Conservation (phyloP, 1,284 basidiomycete genomes). For the Lignosus rhinocerotis region DNA sequence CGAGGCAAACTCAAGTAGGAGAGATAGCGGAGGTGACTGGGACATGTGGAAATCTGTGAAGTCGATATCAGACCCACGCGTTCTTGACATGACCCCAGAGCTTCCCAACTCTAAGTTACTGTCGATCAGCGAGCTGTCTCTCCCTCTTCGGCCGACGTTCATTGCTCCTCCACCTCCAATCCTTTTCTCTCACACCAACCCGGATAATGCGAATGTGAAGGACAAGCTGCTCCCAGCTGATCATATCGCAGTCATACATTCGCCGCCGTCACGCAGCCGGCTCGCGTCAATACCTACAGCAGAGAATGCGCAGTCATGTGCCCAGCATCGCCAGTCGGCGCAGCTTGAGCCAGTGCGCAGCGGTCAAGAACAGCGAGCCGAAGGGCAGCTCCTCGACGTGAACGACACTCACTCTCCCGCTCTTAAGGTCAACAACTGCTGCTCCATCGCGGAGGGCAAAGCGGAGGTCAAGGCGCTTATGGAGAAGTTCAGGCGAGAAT, state of each 20-base stretch:
- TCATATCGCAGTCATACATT: conserved; percentile 16
- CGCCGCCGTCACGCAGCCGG: background rate
- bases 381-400: background rate
- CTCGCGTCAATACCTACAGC: conserved; percentile 12
- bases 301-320: conserved; percentile 1
- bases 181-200: conserved; percentile 10
- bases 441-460: conserved; percentile 52
- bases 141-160: conserved; percentile 1
- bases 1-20: background rate
- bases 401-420: background rate
- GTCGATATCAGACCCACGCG: background rate
- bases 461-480: conserved; percentile 46
- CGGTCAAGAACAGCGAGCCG: background rate
- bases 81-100: background rate
- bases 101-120: background rate
- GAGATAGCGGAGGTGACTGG: background rate
- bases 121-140: background rate
- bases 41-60: background rate
- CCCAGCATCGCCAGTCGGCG: conserved; percentile 8
- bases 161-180: conserved; percentile 24
- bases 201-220: background rate
- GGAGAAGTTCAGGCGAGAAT: conserved; percentile 58
- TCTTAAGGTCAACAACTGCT: conserved; percentile 39
- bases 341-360: background rate
- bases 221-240: background rate